Conservation (phyloP, 148 eudicot genomes). For the Nyssa sinensis region DNA sequence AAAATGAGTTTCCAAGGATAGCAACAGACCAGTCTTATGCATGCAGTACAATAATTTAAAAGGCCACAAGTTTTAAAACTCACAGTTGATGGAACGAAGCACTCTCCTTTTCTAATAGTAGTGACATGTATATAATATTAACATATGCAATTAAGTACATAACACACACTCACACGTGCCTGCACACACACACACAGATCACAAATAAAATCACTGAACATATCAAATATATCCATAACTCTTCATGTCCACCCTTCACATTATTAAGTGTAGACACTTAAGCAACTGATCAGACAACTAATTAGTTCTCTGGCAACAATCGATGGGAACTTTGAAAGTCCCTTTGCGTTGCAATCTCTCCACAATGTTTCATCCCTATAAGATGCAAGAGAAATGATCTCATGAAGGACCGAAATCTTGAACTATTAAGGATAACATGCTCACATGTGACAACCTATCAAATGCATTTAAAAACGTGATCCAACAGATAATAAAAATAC, state of each 20-base stretch:
- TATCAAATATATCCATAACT: slow-evolving; percentile 6
- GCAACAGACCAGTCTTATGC: not conserved
- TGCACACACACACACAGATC: slow-evolving; percentile 6
- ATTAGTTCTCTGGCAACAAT: not conserved
- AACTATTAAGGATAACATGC: not conserved
- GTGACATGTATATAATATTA: not conserved
- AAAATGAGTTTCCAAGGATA: not conserved
- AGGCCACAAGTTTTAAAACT: not conserved
- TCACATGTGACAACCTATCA: not conserved
- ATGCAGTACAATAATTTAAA: slow-evolving; percentile 4
- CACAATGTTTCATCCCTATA: not conserved
- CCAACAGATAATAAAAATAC: no score
- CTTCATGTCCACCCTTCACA: not conserved
- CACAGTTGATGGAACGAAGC: not conserved
- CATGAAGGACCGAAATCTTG: not conserved
- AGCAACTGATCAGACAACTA: not conserved
- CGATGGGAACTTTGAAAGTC: not conserved
- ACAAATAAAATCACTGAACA: not conserved
- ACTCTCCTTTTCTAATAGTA: not conserved
- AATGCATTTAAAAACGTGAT: no score
- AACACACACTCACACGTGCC: no score
- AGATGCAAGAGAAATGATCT: not conserved
- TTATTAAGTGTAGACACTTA: not conserved
- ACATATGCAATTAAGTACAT: not conserved
- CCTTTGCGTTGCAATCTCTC: not conserved